Percentiles rank a stretch among this genome's conserved stretches.
phyloP scores from a whole-genome alignment of 257 asterid species.

The Cynanchum wilfordii region DNA sequence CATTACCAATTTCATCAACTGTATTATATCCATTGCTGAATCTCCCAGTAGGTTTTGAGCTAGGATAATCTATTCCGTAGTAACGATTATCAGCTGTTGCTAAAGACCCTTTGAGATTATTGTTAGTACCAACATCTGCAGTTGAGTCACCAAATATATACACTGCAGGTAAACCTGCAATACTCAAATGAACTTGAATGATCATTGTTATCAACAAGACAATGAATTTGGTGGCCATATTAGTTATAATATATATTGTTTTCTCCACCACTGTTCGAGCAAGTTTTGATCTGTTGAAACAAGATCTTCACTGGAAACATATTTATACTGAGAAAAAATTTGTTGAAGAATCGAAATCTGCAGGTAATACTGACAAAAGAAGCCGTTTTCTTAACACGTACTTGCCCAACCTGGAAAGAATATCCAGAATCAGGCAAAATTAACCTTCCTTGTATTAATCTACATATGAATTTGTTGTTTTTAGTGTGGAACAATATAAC shows the following conservation, averaged over 20 bases:
- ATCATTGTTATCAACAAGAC: not conserved
- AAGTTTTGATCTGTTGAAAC: not conserved
- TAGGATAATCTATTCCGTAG: conserved; percentile 48
- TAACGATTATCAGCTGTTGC: conserved; percentile 39
- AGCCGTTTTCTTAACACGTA: conserved; percentile 1
- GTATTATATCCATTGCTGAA: conserved; percentile 60
- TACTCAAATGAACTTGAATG: not conserved
- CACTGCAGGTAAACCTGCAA: conserved; percentile 21
- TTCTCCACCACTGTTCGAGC: too few species aligned
- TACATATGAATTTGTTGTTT: not conserved
- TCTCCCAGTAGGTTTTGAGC: conserved; percentile 40
- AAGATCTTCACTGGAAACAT: not conserved
- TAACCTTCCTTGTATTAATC: conserved; percentile 4
- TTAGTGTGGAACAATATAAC: too few species aligned
- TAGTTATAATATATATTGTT: not conserved
- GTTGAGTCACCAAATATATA: conserved; percentile 57
- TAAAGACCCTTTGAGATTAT: conserved; percentile 16
- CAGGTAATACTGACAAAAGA: not conserved
- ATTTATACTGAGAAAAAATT: conserved; percentile 6
- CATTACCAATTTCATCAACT: conserved; percentile 40
- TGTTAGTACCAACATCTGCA: conserved; percentile 53
- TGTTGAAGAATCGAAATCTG: conserved; percentile 7
- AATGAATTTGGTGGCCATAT: not conserved
- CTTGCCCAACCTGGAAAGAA: not conserved
- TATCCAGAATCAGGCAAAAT: not conserved